phyloP scores from a whole-genome alignment of 2,329 filamentous ascomycete species.

The Gaeumannomyces tritici region DNA sequence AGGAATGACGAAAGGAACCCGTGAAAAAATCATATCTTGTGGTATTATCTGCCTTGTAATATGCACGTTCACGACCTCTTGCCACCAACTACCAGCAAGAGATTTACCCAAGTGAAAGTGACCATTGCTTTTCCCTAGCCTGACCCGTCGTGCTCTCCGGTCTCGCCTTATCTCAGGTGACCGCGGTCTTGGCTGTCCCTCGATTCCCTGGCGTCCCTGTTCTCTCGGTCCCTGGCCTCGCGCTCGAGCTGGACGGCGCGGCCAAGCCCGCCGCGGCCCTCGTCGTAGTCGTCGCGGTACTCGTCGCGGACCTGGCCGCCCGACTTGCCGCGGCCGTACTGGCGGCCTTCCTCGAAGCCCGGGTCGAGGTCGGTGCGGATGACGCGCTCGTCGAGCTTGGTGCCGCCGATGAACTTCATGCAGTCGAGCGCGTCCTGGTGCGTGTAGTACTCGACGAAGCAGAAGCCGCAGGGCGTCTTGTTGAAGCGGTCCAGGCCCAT shows the following conservation, averaged over 20 bases:
- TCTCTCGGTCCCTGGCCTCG: slow-evolving; percentile 19
- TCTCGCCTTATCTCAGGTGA: slow-evolving; percentile 33
- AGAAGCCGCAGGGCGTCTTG: slow-evolving; percentile 98
- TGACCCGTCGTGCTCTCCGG: background rate
- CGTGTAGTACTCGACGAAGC: slow-evolving; percentile 98
- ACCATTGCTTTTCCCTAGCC: background rate
- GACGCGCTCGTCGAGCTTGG: slow-evolving; percentile 93
- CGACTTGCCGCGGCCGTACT: slow-evolving; percentile 92
- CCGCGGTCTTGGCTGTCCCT: slow-evolving; percentile 52
- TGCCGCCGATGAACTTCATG: slow-evolving; percentile 97
- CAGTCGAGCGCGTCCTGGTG: slow-evolving; percentile 96
- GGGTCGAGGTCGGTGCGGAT: slow-evolving; percentile 94
- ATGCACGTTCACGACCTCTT: background rate
- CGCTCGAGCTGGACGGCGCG: slow-evolving; percentile 57
- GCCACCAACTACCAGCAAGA: background rate
- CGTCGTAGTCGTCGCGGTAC: slow-evolving; percentile 94
- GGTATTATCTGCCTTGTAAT: background rate
- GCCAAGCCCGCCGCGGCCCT: slow-evolving; percentile 83
- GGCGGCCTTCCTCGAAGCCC: slow-evolving; percentile 88
- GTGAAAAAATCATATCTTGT: background rate
- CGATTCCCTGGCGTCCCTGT: slow-evolving; percentile 11
- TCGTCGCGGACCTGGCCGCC: slow-evolving; percentile 96
- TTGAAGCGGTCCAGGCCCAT: slow-evolving; percentile 97
- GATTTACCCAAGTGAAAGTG: background rate
- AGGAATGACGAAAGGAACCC: background rate